These are phyloP conservation scores for Solanum etuberosum DNA, from an alignment of 257 asterid species.

Conservation along the genomic window DNA sequence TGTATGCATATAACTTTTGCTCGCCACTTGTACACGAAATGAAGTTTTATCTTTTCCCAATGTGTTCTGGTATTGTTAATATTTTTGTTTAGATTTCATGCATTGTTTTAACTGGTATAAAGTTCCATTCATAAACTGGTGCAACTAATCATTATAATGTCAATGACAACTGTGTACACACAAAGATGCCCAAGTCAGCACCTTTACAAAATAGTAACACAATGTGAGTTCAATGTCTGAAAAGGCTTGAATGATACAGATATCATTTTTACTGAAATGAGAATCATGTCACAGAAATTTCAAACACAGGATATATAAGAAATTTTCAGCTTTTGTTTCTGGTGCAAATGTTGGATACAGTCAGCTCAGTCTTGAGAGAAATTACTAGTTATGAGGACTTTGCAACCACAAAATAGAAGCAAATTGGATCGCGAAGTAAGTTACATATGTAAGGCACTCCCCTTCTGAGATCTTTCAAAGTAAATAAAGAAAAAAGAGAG, in stretches of 20 bases:
- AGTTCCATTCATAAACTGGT: background rate
- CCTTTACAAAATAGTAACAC: background rate
- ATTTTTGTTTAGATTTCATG: background rate
- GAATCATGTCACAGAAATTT: background rate
- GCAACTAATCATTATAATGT: background rate
- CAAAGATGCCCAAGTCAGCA: conserved; percentile 1
- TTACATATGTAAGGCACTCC: background rate
- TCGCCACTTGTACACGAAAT: background rate
- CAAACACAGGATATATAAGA: background rate
- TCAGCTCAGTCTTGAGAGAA: background rate
- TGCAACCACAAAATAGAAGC: background rate
- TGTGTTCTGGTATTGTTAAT: background rate
- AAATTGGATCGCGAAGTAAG: background rate
- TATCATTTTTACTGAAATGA: background rate
- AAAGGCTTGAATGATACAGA: background rate
- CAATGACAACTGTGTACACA: background rate
- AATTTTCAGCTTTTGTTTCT: background rate
- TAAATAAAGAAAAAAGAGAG: background rate
- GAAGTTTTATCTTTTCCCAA: background rate
- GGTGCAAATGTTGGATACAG: background rate
- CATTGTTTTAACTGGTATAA: background rate
- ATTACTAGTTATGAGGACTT: background rate
- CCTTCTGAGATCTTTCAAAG: background rate
- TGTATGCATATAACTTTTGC: background rate
- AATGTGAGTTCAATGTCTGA: background rate